These are phyloP conservation scores for Geotrichum siamense DNA, from an alignment of 1,139 yeast genomes.

Conservation along the genomic window DNA sequence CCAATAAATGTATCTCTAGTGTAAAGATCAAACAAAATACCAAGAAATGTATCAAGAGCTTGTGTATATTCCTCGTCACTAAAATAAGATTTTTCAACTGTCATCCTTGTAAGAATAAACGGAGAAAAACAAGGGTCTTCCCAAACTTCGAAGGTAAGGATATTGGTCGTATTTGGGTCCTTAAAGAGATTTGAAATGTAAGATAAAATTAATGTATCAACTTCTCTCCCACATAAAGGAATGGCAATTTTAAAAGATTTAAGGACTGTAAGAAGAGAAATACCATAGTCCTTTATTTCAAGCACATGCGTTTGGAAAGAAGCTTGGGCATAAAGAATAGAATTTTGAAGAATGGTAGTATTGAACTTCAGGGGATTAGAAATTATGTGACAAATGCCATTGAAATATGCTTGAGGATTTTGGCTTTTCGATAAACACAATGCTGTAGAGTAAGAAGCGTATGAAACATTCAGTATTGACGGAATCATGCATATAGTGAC, in stretches of 20 bases:
- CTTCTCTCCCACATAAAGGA: slow-evolving; percentile 26
- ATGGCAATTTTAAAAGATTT: slow-evolving; percentile 27
- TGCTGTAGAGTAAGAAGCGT: neutral
- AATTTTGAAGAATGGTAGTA: slow-evolving; percentile 20
- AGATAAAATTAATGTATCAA: slow-evolving; percentile 20
- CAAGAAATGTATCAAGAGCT: slow-evolving; percentile 15
- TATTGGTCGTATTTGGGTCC: slow-evolving; percentile 20
- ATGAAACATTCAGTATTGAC: neutral
- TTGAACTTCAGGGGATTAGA: neutral
- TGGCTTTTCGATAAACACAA: neutral
- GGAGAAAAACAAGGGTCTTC: slow-evolving; percentile 39
- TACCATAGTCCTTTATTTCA: slow-evolving; percentile 19
- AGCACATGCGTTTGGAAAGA: slow-evolving; percentile 21
- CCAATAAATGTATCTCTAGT: slow-evolving; percentile 34
- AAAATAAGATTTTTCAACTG: slow-evolving; percentile 16
- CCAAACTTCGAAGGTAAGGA: slow-evolving; percentile 42
- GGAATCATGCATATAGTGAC: neutral
- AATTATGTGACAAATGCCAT: neutral
- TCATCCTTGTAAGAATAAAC: slow-evolving; percentile 12
- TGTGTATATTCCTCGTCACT: neutral
- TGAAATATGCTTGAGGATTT: neutral
- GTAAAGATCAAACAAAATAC: slow-evolving; percentile 20
- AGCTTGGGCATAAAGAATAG: slow-evolving; percentile 34
- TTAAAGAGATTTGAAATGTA: slow-evolving; percentile 24
- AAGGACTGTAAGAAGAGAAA: slow-evolving; percentile 26